Percentiles rank a stretch among this genome's conserved stretches.
Evolutionary conservation across 805 yeast genomes (phyloP).

Genomic region (Yamadazyma takamatsuzukensis): DNA sequence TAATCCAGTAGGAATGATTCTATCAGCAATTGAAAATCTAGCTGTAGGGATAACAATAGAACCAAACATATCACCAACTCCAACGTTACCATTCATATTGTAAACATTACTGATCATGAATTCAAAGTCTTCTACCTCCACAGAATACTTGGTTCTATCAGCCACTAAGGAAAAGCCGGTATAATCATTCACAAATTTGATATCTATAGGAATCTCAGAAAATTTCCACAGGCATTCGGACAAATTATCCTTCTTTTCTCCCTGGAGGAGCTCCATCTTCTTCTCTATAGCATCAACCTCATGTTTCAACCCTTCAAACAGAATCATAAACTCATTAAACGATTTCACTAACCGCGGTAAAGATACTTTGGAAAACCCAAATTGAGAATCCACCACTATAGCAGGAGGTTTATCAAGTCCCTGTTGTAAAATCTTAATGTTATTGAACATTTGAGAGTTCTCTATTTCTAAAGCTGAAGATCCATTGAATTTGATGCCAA

Average conservation of each 20-base stretch:
- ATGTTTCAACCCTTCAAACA: neutral
- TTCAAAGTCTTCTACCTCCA: slow-evolving; percentile 32
- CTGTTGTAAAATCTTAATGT: slow-evolving; percentile 9
- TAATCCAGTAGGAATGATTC: slow-evolving; percentile 37
- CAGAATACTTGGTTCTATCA: slow-evolving; percentile 27
- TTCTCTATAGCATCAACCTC: too few relatives aligned
- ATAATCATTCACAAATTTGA: slow-evolving; percentile 28
- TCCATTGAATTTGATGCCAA: slow-evolving; percentile 12
- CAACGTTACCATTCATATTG: slow-evolving; percentile 17
- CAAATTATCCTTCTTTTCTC: too few relatives aligned
- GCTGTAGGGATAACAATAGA: slow-evolving; percentile 39
- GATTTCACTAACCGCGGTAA: slow-evolving; percentile 21
- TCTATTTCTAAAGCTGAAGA: slow-evolving; percentile 20
- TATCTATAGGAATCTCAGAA: slow-evolving; percentile 20
- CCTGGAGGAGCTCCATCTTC: too few relatives aligned
- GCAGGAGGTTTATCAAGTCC: slow-evolving; percentile 10
- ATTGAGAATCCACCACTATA: slow-evolving; percentile 13
- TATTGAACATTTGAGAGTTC: slow-evolving; percentile 21
- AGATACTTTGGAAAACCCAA: slow-evolving; percentile 30
- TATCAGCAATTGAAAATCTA: slow-evolving; percentile 36
- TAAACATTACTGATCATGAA: slow-evolving; percentile 20
- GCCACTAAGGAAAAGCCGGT: slow-evolving; percentile 32
- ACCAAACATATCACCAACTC: slow-evolving; percentile 22
- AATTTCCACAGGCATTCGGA: too few relatives aligned
- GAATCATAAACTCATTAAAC: slow-evolving; percentile 11